Base-by-base conservation (phyloP, 192 early-diverging fungal species). In the Lobosporangium transversale region DNA sequence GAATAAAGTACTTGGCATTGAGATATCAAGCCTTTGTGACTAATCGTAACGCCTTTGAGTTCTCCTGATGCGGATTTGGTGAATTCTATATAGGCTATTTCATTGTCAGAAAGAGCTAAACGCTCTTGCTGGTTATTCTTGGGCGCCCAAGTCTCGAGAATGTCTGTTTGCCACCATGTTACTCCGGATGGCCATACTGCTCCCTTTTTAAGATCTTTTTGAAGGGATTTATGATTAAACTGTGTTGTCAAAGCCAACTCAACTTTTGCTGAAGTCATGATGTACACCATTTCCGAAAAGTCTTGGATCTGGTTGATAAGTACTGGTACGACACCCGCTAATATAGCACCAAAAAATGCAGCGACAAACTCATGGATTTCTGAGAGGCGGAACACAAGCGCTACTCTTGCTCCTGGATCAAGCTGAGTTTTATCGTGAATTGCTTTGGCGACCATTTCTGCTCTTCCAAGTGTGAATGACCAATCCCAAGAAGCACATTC, bases 21-120 rank as follows among this genome's bases (percentile, higher is more conserved):
- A 14, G 80, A 53, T 75, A 94, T 87, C 31, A 94, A 84, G 20
- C 84, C 83, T 18, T 84, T 81, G 48, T 94, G 92, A 8, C 89
- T 87, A 9, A 94, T 66, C 27, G 88, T 83, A 47, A 92, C 87
- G 21, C 93, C 93, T 71, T 94, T 94, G 8, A 94, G 80, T 70
- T 91, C 88, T 44, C 92, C 92, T 31, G 87, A 85, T 0, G 86
- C 83, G 47, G 89, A 91, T 56, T 93, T 94, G 47, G 89, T 89
- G 52, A 90, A 94, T 68, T 93, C 92, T 30, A 94, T 86, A 48
- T 93, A 94, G 1, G 93, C 93, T n/a, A 90, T 51, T 31, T 94
- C 92, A 26, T 67, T 63, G 1, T 71, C 67, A 1, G 12, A 14
- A 29, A 84, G 70, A 18, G 80, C 73, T 18, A 79, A 67, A 50